Percentiles rank a stretch among this genome's conserved stretches.
Conservation (phyloP, 1,139 yeast genomes). For the Candida freyschussii region DNA sequence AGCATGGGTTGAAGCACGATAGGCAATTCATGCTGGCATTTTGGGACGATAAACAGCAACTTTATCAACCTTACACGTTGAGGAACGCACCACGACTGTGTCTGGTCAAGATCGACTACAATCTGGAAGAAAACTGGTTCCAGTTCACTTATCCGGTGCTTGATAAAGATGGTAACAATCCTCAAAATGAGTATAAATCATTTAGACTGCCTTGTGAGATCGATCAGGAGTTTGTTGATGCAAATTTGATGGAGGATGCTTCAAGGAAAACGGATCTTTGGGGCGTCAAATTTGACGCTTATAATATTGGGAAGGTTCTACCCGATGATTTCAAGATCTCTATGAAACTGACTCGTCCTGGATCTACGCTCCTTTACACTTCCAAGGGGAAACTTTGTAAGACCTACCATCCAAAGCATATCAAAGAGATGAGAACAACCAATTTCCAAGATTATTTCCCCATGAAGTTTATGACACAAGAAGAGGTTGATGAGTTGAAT, state of each 20-base stretch:
- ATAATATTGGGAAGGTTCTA: conserved; percentile 24
- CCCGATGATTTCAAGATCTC: conserved; percentile 20
- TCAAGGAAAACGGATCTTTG: conserved; percentile 21
- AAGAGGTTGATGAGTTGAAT: conserved; percentile 31
- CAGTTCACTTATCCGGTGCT: conserved; percentile 26
- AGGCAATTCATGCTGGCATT: conserved; percentile 36
- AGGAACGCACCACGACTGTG: conserved; percentile 32
- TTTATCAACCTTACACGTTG: conserved; percentile 32
- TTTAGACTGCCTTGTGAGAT: conserved; percentile 29
- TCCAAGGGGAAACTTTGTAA: conserved; percentile 31
- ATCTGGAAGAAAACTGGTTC: conserved; percentile 26
- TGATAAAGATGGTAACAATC: conserved; percentile 10
- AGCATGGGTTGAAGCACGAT: conserved; percentile 38
- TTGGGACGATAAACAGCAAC: conserved; percentile 24
- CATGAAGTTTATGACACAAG: conserved; percentile 33
- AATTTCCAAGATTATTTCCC: conserved; percentile 43
- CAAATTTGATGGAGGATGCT: conserved; percentile 9
- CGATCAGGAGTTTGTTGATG: conserved; percentile 23
- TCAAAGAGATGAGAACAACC: conserved; percentile 20
- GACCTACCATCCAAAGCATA: conserved; percentile 23
- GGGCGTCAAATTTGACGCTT: conserved; percentile 24
- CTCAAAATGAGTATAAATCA: conserved; percentile 10
- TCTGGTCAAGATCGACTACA: conserved; percentile 27
- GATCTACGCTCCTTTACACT: conserved; percentile 29
- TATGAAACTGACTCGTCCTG: conserved; percentile 18